These are phyloP conservation scores for Suhomyces prunicola DNA, from an alignment of 805 yeast species.

Conservation along the genomic window DNA sequence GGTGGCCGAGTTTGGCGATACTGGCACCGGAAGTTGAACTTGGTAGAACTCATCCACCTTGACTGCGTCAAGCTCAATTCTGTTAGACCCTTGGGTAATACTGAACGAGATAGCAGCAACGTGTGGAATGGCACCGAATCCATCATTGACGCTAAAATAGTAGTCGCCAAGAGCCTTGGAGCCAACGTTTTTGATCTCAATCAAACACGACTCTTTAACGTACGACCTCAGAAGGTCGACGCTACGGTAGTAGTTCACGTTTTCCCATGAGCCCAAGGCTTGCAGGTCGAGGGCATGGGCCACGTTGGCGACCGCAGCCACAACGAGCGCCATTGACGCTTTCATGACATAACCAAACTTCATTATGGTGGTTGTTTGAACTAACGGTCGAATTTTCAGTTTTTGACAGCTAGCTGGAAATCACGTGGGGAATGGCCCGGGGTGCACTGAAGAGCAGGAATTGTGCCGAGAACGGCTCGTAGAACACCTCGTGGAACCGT, in stretches of 20 bases:
- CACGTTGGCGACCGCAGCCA: neutral
- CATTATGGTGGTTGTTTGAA: neutral
- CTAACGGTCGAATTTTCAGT: neutral
- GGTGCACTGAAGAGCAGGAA: neutral
- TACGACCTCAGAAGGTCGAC: conserved; percentile 68
- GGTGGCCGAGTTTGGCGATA: conserved; percentile 58
- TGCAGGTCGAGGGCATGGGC: conserved; percentile 1
- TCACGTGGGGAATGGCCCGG: neutral
- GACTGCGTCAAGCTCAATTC: conserved; percentile 23
- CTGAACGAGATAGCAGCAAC: conserved; percentile 45
- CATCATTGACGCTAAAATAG: conserved; percentile 52
- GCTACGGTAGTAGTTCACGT: conserved; percentile 50
- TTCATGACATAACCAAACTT: neutral
- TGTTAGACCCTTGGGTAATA: conserved; percentile 17
- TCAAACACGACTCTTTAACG: conserved; percentile 55
- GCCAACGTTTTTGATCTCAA: conserved; percentile 59
- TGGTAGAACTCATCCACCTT: conserved; percentile 29
- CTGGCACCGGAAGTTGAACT: conserved; percentile 57
- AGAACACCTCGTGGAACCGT: neutral
- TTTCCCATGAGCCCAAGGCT: conserved; percentile 44
- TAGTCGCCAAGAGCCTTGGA: conserved; percentile 53
- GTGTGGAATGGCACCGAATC: conserved; percentile 40
- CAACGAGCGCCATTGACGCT: neutral
- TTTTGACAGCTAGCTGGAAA: neutral
- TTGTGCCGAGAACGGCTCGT: neutral